These are phyloP conservation scores for Hordeum pubiflorum DNA, from an alignment of 202 grass and related monocot genomes.

Conservation along the genomic window DNA sequence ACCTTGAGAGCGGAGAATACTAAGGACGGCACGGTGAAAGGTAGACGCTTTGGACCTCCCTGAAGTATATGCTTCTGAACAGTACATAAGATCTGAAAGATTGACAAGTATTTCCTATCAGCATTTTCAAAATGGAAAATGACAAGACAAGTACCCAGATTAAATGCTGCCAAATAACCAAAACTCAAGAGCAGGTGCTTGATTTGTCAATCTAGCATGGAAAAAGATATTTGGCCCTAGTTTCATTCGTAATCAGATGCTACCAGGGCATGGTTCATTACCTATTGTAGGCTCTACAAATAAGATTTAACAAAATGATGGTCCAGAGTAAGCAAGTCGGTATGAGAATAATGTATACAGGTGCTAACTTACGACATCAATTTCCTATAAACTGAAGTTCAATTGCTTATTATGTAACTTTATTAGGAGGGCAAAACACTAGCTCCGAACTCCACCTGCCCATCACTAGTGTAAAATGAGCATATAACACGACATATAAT, in stretches of 20 bases:
- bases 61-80: slow-evolving; percentile 94
- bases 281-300: background rate
- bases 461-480: background rate
- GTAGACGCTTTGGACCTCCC: slow-evolving; percentile 79
- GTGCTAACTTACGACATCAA: background rate
- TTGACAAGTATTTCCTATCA: slow-evolving; percentile 24
- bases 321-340: slow-evolving; percentile 3
- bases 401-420: background rate
- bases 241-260: background rate
- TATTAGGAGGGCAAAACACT: background rate
- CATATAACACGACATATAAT: no score
- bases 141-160: background rate
- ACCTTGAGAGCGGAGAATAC: slow-evolving; percentile 93
- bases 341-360: background rate
- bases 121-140: slow-evolving; percentile 9
- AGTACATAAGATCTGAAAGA: slow-evolving; percentile 88
- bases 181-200: background rate
- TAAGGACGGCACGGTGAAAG: slow-evolving; percentile 84
- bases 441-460: background rate
- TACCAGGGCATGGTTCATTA: background rate
- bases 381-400: background rate
- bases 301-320: background rate
- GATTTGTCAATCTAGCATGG: background rate
- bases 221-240: background rate
- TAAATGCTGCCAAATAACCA: slow-evolving; percentile 19